Conservation (phyloP, 345 rosid genomes). For the Aurinia saxatilis region DNA sequence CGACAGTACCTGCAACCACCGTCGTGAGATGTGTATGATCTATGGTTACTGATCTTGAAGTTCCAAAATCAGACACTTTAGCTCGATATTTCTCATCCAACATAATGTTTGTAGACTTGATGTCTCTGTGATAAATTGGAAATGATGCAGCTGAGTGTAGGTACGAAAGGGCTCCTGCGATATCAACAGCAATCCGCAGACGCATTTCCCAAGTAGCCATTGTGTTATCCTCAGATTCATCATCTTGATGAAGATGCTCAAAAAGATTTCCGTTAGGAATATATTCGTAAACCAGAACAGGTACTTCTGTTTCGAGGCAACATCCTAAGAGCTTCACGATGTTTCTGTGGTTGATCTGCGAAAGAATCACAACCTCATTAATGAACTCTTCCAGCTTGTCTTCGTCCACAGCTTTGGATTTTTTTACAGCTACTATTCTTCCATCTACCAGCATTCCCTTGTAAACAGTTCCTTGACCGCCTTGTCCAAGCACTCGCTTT, state of each 20-base stretch:
- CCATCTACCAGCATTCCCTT: too few relatives aligned
- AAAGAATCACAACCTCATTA: too few relatives aligned
- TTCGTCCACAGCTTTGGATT: too few relatives aligned
- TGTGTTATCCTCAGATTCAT: conserved; percentile 22
- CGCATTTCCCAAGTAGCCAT: conserved; percentile 6
- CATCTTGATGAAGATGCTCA: conserved; percentile 30
- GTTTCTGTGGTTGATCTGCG: too few relatives aligned
- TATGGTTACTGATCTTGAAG: conserved; percentile 31
- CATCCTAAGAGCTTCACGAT: too few relatives aligned
- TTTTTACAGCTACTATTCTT: too few relatives aligned
- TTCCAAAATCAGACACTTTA: conserved; percentile 42
- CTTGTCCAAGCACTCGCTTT: conserved; percentile 33
- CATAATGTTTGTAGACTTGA: conserved; percentile 38
- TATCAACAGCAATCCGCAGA: conserved; percentile 14
- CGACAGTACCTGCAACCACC: conserved; percentile 13
- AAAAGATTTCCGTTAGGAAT: conserved; percentile 31
- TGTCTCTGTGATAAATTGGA: conserved; percentile 38
- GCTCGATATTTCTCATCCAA: conserved; percentile 31
- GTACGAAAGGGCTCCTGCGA: conserved; percentile 34
- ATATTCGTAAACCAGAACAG: too few relatives aligned
- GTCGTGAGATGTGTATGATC: conserved; percentile 29
- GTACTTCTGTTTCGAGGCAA: too few relatives aligned
- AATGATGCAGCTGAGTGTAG: conserved; percentile 37
- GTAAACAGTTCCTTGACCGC: conserved; percentile 40
- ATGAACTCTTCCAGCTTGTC: too few relatives aligned